phyloP scores from a whole-genome alignment of 23 red algal genomes.

The Gracilaria vermiculophylla region DNA sequence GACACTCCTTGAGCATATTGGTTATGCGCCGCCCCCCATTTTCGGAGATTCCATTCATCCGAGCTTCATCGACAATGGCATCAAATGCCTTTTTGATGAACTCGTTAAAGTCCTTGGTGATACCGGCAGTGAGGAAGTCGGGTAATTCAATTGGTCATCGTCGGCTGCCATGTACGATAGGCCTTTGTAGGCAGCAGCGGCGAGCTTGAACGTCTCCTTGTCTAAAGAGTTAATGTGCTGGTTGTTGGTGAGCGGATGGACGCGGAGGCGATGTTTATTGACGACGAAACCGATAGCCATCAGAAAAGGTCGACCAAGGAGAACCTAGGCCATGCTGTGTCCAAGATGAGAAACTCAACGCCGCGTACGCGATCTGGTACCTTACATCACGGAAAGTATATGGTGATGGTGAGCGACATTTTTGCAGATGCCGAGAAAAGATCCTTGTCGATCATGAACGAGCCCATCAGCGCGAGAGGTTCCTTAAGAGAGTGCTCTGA shows the following conservation, averaged over 20 bases:
- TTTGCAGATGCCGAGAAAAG: background rate
- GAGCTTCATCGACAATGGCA: background rate
- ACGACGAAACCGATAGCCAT: conserved; percentile 21
- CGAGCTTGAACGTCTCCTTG: background rate
- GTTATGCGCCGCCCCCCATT: background rate
- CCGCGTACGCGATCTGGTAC: background rate
- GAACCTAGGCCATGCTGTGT: conserved; percentile 10
- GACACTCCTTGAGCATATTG: background rate
- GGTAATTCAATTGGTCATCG: background rate
- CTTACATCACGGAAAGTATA: background rate
- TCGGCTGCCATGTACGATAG: background rate
- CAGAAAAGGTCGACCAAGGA: conserved; percentile 20
- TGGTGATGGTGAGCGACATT: background rate
- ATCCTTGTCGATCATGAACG: background rate
- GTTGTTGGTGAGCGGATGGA: background rate
- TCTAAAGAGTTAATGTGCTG: background rate
- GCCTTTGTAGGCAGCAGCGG: background rate
- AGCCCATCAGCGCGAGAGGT: background rate
- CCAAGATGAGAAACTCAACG: conserved; percentile 11
- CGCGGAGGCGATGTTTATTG: background rate
- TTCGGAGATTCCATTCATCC: background rate
- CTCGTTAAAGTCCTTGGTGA: background rate
- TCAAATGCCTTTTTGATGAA: background rate
- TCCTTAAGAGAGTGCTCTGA: background rate
- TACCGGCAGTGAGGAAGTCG: background rate